Base-by-base conservation (phyloP, 208 protist genomes). In the Zelonia costaricensis region DNA sequence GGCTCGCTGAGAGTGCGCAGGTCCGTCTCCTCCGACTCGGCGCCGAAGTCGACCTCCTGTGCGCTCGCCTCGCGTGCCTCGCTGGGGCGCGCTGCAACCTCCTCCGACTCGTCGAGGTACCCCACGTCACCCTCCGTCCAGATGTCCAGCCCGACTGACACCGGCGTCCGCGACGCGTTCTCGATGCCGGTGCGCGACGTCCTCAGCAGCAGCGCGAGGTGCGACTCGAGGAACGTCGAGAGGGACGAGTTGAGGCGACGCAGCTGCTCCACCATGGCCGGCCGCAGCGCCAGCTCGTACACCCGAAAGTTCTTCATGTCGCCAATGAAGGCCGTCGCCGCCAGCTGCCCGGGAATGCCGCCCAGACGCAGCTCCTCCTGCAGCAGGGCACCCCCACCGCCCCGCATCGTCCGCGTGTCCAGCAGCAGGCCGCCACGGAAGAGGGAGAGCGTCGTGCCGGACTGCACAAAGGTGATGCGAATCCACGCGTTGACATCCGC, bases 391-490 rank as follows among this genome's bases (percentile, higher is more conserved):
- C 73, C 60, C 12, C 71, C 67, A 0, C 48, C 59, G 23, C 40
- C 66, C 28, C 56, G 49, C 56, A 80, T 62, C 13, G 38, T 39
- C 46, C 67, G 75, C 8, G 61, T 76, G 55, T 81, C 74, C 48
- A 78, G 72, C 45, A 92, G 54, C 55, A 80, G 46, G 40, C 86
- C 88, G 38, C 78, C 69, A 30, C 74, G 74, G 60, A 86, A 94
- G 42, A 95, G 72, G 35, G 51, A 87, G 22, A 91, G 71, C 4
- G 45, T 73, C 4, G 62, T 69, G 25, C 48, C 73, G 16, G 74
- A 71, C 70, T 94, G 88, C 15, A 91, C 84, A 73, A 89, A 74
- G 4, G 89, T 90, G 10, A 97, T 42, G 52, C 80, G 82, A 5
- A 93, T 48, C 83, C 86, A 96, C 43, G 22, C 36, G 46, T 33